phyloP scores from a whole-genome alignment of 2,329 filamentous ascomycete genomes.

The Sporothrix pseudoabietina region DNA sequence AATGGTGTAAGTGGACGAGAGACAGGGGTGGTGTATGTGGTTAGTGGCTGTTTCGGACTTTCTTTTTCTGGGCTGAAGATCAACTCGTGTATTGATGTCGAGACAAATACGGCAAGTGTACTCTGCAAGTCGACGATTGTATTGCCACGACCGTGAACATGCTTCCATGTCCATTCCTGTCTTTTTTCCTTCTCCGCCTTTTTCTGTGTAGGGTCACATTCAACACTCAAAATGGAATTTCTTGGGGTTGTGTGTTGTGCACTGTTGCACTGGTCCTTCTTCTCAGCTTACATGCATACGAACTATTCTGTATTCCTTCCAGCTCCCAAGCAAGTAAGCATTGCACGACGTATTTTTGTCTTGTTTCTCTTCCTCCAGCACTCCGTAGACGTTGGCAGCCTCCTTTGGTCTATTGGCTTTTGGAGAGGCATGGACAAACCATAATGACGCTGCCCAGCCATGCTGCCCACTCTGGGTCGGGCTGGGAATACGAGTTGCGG shows the following conservation, averaged over 20 bases:
- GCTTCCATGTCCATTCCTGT: not conserved
- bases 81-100: not conserved
- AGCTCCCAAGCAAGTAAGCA: not conserved
- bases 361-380: not conserved
- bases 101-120: not conserved
- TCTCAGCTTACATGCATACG: not conserved
- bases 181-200: not conserved
- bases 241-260: not conserved
- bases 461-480: not conserved
- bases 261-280: not conserved
- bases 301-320: not conserved
- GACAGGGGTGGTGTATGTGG: not conserved
- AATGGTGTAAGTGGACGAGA: not conserved
- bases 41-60: not conserved
- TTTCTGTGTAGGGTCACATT: not conserved
- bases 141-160: not conserved
- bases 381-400: not conserved
- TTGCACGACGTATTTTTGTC: not conserved
- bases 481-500: constrained; percentile 22
- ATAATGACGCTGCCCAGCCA: not conserved
- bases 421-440: not conserved
- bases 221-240: not conserved
- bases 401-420: not conserved
- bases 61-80: not conserved
- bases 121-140: too few relatives aligned